These are phyloP conservation scores for Bruguiera sexangula DNA, from an alignment of 345 rosid species.

Conservation along the genomic window DNA sequence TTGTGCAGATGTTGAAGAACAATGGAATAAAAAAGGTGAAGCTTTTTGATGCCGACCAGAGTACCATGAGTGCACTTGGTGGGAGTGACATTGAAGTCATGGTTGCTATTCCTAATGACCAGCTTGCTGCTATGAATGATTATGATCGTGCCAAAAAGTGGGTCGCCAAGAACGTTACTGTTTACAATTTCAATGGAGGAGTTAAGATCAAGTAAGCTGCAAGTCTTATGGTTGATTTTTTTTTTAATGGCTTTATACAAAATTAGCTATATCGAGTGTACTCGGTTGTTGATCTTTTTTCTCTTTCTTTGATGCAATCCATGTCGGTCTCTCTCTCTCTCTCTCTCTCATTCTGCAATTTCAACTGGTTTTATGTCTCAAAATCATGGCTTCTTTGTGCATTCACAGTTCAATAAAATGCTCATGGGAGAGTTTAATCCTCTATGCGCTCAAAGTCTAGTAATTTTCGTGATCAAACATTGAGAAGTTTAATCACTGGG, in stretches of 20 bases:
- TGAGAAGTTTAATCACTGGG: neutral
- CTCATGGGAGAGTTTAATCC: neutral
- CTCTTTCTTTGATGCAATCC: neutral
- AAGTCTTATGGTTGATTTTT: neutral
- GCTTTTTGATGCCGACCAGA: constrained; percentile 72
- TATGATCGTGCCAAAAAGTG: constrained; percentile 57
- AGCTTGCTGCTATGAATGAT: constrained; percentile 56
- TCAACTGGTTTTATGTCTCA: neutral
- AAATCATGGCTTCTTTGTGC: neutral
- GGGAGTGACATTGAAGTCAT: constrained; percentile 71
- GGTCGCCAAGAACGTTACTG: constrained; percentile 64
- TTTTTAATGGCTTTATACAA: neutral
- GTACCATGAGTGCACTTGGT: constrained; percentile 64
- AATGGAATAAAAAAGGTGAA: constrained; percentile 80
- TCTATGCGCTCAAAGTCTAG: neutral
- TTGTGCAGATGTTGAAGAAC: constrained; percentile 69
- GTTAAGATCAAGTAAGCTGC: constrained; percentile 59
- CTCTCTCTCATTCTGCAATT: neutral
- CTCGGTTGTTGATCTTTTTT: no score
- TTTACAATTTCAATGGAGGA: constrained; percentile 61
- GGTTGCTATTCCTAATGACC: constrained; percentile 92
- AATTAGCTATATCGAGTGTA: neutral
- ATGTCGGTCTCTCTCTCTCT: neutral
- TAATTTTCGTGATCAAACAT: neutral
- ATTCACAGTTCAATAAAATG: neutral